phyloP scores from a whole-genome alignment of 306 rosid genomes.

The Quercus robur region DNA sequence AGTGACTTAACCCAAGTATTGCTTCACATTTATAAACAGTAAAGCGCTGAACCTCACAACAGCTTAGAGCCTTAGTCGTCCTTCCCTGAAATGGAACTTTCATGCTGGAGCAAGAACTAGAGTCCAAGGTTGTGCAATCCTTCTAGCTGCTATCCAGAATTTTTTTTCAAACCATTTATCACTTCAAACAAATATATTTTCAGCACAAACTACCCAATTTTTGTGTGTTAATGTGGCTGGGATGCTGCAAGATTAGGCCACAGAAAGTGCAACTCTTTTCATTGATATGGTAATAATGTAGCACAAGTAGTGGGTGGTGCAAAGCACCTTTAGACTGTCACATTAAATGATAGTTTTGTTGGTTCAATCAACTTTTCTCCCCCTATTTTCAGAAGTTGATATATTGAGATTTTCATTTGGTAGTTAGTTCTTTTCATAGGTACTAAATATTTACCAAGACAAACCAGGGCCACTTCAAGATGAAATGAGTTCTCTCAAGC shows the following conservation, averaged over 20 bases:
- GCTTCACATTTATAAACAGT: not conserved
- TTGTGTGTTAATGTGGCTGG: not conserved
- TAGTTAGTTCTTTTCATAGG: not conserved
- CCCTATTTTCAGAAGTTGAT: not conserved
- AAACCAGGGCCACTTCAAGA: not conserved
- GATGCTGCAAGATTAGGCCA: not conserved
- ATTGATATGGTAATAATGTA: not conserved
- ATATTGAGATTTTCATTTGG: not conserved
- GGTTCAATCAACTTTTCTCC: not conserved
- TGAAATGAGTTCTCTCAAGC: not conserved
- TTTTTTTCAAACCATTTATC: not conserved
- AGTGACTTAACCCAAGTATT: too few relatives aligned
- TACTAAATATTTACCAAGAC: not conserved
- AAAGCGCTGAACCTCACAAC: not conserved
- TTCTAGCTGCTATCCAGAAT: not conserved
- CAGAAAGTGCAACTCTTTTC: not conserved
- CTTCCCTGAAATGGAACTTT: too few relatives aligned
- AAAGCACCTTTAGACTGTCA: not conserved
- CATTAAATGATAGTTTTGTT: not conserved
- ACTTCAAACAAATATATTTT: not conserved
- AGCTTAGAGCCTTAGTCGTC: not conserved
- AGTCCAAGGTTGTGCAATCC: not conserved
- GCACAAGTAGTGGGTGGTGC: not conserved
- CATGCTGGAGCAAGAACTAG: not conserved
- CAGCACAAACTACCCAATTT: not conserved